Base-by-base conservation (phyloP, 305 asterid genomes). In the Ajuga reptans region DNA sequence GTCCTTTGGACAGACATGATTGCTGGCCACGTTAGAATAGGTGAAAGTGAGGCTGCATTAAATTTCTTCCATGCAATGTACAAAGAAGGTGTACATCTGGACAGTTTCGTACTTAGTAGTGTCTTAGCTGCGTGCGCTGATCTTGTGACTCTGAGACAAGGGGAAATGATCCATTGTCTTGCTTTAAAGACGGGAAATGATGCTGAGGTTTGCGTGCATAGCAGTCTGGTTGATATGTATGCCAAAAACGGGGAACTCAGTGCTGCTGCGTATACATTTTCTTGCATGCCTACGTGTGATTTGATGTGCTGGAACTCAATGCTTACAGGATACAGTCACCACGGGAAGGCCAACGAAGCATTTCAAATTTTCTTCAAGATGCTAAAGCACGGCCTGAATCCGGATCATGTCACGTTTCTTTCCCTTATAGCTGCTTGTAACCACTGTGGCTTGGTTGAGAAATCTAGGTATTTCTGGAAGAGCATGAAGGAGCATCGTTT, bases 1-100 rank as follows among this genome's bases (percentile, higher is more conserved):
- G 87, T 92, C 79, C 85, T 92, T 52, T 90, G 98, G 98, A 90
- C 97, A 2, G 91, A 84, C 72, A 86, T 92, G 97, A 86, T 92
- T 65, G 79, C 87, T 16, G 90, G 97, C 80, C 81, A 82, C 68
- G 86, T 84, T 78, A 79, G 86, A 74, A 61, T 72, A 10, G 95
- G 93, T 50, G 84, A 90, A 66, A 80, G 92, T 4, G 93, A 85
- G 77, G 78, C 27, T 37, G 89, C 97, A 8, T 34, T 92, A 59
- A 75, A 61, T 18, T 77, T 78, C 46, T 86, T 92, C 81, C 67
- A 24, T 37, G 82, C 57, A 10, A 84, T 90, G 90, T 76, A 41
- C 6, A 73, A 41, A 58, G 82, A 82, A 46, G 82, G 82, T 51
- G 71, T 69, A 18, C 42, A 64, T 75, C 52, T 81, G 24, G 98